Evolutionary conservation across 345 rosid species (phyloP).

Genomic region (Lumnitzera racemosa): DNA sequence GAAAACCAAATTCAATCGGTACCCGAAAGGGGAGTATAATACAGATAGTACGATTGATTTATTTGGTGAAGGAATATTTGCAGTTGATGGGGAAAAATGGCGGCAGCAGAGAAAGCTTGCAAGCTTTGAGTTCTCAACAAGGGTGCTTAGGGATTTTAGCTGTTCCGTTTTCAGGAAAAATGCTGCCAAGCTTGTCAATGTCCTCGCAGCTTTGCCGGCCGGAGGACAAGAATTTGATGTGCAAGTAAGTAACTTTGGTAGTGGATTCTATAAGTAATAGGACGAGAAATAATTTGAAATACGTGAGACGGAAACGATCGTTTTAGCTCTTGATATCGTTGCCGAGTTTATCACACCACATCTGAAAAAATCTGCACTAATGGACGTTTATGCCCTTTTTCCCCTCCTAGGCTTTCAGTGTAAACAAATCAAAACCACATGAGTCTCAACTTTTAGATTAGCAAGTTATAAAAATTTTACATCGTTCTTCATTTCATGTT

Average conservation of each 20-base stretch:
- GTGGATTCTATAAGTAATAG: neutral
- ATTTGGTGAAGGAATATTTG: constrained; percentile 74
- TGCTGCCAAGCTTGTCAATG: constrained; percentile 35
- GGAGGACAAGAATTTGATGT: constrained; percentile 39
- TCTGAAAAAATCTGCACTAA: too few relatives aligned
- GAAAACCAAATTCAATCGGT: constrained; percentile 44
- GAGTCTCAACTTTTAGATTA: too few relatives aligned
- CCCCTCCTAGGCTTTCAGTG: too few relatives aligned
- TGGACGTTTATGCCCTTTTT: too few relatives aligned
- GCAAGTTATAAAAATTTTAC: too few relatives aligned
- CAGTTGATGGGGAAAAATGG: constrained; percentile 78
- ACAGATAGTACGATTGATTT: constrained; percentile 29
- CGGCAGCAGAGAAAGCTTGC: constrained; percentile 74
- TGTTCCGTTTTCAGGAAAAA: constrained; percentile 53
- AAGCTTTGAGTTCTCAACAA: constrained; percentile 63
- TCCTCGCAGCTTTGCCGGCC: constrained; percentile 21
- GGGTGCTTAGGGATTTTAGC: constrained; percentile 64
- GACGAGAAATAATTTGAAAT: neutral
- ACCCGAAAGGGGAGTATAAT: constrained; percentile 35
- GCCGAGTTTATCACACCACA: too few relatives aligned
- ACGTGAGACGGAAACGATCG: neutral
- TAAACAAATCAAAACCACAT: too few relatives aligned
- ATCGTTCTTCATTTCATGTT: too few relatives aligned
- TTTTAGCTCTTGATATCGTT: neutral
- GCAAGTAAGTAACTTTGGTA: constrained; percentile 35